Evolutionary conservation across 1,284 basidiomycete species (phyloP).

Genomic region (Cutaneotrichosporon spelunceum): DNA sequence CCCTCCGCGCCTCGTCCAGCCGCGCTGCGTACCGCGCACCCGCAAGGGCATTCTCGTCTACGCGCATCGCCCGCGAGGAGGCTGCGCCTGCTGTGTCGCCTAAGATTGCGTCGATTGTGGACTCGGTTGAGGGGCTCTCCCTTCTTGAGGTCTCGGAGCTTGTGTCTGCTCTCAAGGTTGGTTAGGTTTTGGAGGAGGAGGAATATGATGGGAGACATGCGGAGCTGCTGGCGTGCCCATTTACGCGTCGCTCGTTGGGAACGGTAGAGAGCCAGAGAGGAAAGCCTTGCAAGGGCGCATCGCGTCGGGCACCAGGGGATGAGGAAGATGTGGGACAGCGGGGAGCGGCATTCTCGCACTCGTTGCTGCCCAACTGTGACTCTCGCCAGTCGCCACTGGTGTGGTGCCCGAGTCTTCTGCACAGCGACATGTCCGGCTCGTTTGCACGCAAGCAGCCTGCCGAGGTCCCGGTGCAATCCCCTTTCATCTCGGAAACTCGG

Average conservation of each 20-base stretch:
- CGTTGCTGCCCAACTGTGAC: too few relatives aligned
- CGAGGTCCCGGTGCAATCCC: neutral
- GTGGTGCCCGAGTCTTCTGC: too few relatives aligned
- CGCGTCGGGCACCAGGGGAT: too few relatives aligned
- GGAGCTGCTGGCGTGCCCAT: neutral
- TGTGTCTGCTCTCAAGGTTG: constrained; percentile 82
- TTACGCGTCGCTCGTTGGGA: neutral
- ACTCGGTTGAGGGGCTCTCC: constrained; percentile 86
- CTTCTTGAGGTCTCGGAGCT: constrained; percentile 97
- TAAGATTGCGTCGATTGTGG: constrained; percentile 78
- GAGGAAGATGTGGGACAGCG: too few relatives aligned
- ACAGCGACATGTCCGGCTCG: too few relatives aligned
- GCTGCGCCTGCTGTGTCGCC: constrained; percentile 49
- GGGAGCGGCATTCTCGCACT: too few relatives aligned
- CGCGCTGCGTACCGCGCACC: constrained; percentile 19
- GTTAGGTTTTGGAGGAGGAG: constrained; percentile 27
- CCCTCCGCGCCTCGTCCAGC: constrained; percentile 28
- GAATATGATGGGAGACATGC: neutral
- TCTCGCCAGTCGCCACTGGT: too few relatives aligned
- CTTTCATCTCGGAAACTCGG: neutral
- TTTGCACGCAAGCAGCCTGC: too few relatives aligned
- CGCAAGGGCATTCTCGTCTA: constrained; percentile 32
- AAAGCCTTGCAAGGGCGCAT: too few relatives aligned
- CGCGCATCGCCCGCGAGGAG: constrained; percentile 29
- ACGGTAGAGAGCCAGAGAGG: neutral